Evolutionary conservation across 371 early-diverging fungal species (phyloP), one percentile per base, ranked within the genome.

Genomic region (Mucor plumbeus): DNA sequence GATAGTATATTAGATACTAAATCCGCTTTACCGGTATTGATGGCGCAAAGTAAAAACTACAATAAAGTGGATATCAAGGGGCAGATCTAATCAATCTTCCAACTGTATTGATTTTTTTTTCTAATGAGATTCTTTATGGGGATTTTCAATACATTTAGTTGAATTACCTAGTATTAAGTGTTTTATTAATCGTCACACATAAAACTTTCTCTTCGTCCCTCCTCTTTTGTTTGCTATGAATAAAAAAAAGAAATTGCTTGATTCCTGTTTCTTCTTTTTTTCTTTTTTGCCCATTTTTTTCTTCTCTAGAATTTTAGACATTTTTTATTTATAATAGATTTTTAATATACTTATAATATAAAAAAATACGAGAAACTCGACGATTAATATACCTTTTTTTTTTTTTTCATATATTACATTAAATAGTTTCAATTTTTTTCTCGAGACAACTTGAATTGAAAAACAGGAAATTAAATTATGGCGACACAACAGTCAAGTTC

Each of bases 41-140:
- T 76, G n/a, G 84, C 82, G 5, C 79, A 86, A 44, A 77, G 77
- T 50, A 80, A 82, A 61, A 85, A 84, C 53, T 88, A 86, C 63
- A 84, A 73, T 26, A 89, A 80, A 63, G 82, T 91, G 11, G 92
- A 91, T 63, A 87, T 91, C 63, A 91, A 91, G 69, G 92, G 92
- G 15, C 92, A 71, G 41, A 67, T 71, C 35, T 71, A 71, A 56
- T 26, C 26, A 26, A 26, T 26, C 26, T 26, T 26, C n/a, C n/a
- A n/a, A n/a, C n/a, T n/a, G n/a, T n/a, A n/a, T n/a, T n/a, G n/a
- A n/a, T n/a, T n/a, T n/a, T n/a, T n/a, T n/a, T n/a, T n/a, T n/a
- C n/a, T n/a, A n/a, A n/a, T n/a, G n/a, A n/a, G n/a, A n/a, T n/a
- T 26, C 26, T 26, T 3, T 26, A 3, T 26, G 26, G 26, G 26